Evolutionary conservation across 208 protist species (phyloP), one percentile per base, ranked within the genome.

Genomic region (Cochliopodium minus): DNA sequence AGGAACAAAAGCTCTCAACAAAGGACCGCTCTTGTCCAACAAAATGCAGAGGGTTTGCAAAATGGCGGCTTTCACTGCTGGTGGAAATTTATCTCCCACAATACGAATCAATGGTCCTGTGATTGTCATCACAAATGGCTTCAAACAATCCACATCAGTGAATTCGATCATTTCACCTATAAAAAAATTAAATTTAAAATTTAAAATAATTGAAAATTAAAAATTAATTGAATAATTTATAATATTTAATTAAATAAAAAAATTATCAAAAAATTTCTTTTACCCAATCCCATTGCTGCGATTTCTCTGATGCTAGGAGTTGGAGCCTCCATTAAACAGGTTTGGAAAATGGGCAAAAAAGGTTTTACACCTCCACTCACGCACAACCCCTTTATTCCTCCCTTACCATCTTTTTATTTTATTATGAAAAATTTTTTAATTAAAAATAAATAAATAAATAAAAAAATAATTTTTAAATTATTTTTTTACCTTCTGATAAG

Each of bases 81-180:
- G 63, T 34, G 70, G 67, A 60, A 82, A 86, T 17, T 74, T 49
- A 57, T 90, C 83, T 51, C 71, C 77, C 15, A 87, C 61, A 36
- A 87, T 71, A 47, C 81, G 74, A 55, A 90, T 88, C 0, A 90
- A 65, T 49, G 82, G 77, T 45, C 83, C 78, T 13, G 72, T 77
- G 5, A 72, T 76, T 30, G 55, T 38, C 15, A 61, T 54, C 1
- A 82, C 76, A 46, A 69, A 78, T 39, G 76, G 65, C 38, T 73
- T 75, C 13, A 88, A 59, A 22, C 55, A 63, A 13, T 57, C 66
- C 4, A 57, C 23, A 1, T 54, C 36, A 2, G 83, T 86, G 17
- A 74, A 33, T 28, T 38, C 50, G 39, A 85, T 64, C 13, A 77
- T 25, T 42, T 68, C 66, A 40, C 60, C 67, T 38, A 58, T 23